phyloP scores from a whole-genome alignment of 805 yeast genomes.

The Pichia cabralensis region DNA sequence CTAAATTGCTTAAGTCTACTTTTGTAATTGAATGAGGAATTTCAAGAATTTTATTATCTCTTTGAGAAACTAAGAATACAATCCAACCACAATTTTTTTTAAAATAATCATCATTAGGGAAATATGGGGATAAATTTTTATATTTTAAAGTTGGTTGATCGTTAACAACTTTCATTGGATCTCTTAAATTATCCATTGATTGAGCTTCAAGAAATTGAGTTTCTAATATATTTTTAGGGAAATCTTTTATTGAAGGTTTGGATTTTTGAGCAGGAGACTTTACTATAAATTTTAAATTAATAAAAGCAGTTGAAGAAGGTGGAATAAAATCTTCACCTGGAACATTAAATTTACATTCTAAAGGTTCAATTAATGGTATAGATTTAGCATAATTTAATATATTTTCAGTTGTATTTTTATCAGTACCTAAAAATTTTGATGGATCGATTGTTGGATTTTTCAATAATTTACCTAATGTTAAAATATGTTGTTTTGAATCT shows the following conservation, averaged over 20 bases:
- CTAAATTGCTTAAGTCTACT: conserved; percentile 46
- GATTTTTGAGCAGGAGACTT: conserved; percentile 63
- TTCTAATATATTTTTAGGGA: conserved; percentile 24
- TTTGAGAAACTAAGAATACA: conserved; percentile 59
- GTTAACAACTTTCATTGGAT: conserved; percentile 59
- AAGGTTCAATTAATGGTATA: conserved; percentile 59
- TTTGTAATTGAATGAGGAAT: conserved; percentile 44
- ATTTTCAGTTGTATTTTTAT: conserved; percentile 26
- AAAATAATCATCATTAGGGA: conserved; percentile 45
- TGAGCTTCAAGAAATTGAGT: conserved; percentile 43
- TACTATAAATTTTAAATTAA: conserved; percentile 65
- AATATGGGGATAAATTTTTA: conserved; percentile 59
- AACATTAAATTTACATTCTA: conserved; percentile 67
- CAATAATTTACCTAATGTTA: conserved; percentile 61
- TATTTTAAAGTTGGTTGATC: conserved; percentile 60
- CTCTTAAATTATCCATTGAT: conserved; percentile 53
- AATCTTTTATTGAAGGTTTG: conserved; percentile 35
- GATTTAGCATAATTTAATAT: conserved; percentile 47
- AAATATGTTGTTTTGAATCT: conserved; percentile 39
- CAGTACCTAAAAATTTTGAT: conserved; percentile 45
- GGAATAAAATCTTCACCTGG: conserved; percentile 76
- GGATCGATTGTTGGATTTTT: conserved; percentile 48
- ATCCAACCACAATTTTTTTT: conserved; percentile 41
- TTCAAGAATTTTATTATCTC: conserved; percentile 74
- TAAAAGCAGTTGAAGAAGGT: conserved; percentile 64